These are phyloP conservation scores for Debaryomycetaceae sp. DNA, from an alignment of 1,139 yeast species.

Conservation along the genomic window DNA sequence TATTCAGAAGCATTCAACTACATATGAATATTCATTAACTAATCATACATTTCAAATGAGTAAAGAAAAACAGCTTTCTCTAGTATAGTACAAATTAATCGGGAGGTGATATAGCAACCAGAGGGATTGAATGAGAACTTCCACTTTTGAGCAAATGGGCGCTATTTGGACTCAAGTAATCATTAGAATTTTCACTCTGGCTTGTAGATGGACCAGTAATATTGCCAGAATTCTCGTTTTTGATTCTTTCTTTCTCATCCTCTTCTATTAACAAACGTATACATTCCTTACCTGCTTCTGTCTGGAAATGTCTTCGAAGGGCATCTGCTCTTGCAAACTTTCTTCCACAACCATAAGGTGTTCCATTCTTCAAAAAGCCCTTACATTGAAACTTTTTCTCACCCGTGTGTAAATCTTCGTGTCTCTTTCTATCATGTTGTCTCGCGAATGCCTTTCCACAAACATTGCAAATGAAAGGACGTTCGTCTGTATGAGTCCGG, in stretches of 20 bases:
- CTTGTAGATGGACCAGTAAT: background rate
- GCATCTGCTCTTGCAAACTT: conserved; percentile 97
- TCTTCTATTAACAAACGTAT: conserved; percentile 72
- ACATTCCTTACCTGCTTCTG: conserved; percentile 89
- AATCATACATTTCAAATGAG: background rate
- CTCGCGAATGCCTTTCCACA: conserved; percentile 96
- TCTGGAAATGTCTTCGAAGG: conserved; percentile 85
- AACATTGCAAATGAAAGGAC: conserved; percentile 81
- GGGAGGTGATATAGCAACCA: conserved; percentile 40
- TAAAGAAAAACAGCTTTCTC: background rate
- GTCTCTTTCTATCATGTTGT: conserved; percentile 91
- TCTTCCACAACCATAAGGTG: conserved; percentile 87
- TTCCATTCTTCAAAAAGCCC: conserved; percentile 64
- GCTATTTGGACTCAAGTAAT: conserved; percentile 14
- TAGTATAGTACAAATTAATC: conserved; percentile 13
- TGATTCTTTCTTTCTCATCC: conserved; percentile 29
- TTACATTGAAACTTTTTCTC: conserved; percentile 84
- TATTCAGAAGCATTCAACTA: background rate
- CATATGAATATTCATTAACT: background rate
- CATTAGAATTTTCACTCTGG: conserved; percentile 5
- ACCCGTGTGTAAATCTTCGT: conserved; percentile 90
- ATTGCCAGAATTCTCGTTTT: background rate
- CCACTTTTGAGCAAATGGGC: conserved; percentile 8
- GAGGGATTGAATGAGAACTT: conserved; percentile 19
- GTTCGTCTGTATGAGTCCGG: conserved; percentile 90